A percentile compares a stretch with the other conserved stretches of the same genome.
Conservation (phyloP, 2,329 filamentous ascomycete genomes). For the Venturia aucupariae region DNA sequence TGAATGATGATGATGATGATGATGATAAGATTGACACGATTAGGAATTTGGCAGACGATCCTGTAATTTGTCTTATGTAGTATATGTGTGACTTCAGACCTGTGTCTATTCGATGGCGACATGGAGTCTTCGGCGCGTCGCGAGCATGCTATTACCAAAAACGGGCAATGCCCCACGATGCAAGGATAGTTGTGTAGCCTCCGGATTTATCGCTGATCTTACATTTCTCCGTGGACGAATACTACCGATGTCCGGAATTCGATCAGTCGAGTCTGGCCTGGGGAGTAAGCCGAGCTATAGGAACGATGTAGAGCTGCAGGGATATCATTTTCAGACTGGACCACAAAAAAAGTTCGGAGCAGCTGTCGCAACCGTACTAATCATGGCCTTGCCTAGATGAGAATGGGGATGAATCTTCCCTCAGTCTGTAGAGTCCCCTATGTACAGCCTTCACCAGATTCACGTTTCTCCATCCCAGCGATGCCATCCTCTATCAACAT, state of each 20-base stretch:
- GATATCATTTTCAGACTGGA: not conserved
- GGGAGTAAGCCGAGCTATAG: not conserved
- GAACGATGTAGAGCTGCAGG: not conserved
- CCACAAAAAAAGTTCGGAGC: no score
- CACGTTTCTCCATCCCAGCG: not conserved
- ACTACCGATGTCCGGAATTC: not conserved
- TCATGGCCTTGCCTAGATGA: not conserved
- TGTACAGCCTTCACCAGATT: not conserved
- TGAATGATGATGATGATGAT: not conserved
- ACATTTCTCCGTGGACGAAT: not conserved
- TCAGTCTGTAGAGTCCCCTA: not conserved
- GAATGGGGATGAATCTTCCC: not conserved
- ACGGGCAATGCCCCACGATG: not conserved
- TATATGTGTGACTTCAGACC: not conserved
- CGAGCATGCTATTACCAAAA: not conserved
- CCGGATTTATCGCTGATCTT: not conserved
- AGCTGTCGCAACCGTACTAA: not conserved
- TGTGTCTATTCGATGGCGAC: not conserved
- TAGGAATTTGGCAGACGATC: not conserved
- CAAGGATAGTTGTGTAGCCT: not conserved
- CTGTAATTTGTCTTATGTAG: not conserved
- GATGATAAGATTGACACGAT: not conserved
- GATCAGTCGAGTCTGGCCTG: not conserved
- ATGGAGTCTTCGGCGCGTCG: not conserved
- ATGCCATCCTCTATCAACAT: conserved; percentile 12